These are phyloP conservation scores for Roridomyces roridus DNA, from an alignment of 768 basidiomycete genomes.

Conservation along the genomic window DNA sequence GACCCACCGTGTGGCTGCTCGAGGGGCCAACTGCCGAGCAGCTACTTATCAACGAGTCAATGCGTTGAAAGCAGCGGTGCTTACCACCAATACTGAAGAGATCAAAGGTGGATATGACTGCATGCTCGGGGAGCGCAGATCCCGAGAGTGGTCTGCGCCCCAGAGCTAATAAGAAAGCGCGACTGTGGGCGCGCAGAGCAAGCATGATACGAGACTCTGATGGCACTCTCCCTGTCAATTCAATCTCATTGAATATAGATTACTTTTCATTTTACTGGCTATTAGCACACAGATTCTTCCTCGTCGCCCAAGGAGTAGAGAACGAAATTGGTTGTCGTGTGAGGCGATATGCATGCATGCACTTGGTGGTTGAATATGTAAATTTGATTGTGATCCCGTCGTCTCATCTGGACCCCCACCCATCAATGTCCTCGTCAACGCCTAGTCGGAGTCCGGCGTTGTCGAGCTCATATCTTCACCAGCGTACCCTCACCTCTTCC, in stretches of 20 bases:
- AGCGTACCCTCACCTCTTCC: slow-evolving; percentile 31
- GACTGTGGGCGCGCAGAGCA: neutral
- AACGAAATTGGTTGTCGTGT: neutral
- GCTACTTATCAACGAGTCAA: too few species aligned
- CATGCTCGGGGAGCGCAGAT: slow-evolving; percentile 64
- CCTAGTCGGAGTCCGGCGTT: slow-evolving; percentile 27
- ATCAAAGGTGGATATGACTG: slow-evolving; percentile 93
- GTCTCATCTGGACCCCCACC: too few species aligned
- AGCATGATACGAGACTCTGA: neutral
- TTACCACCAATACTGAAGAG: slow-evolving; percentile 89
- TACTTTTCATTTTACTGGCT: too few species aligned
- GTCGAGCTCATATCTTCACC: slow-evolving; percentile 25
- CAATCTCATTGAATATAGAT: too few species aligned
- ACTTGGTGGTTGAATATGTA: too few species aligned
- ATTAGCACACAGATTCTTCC: too few species aligned
- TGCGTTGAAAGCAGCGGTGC: neutral
- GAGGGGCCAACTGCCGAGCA: neutral
- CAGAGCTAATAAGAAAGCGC: neutral
- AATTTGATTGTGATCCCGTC: too few species aligned
- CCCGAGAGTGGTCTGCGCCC: neutral
- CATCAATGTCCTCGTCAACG: slow-evolving; percentile 21
- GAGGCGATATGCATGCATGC: too few species aligned
- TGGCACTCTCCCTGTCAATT: too few species aligned
- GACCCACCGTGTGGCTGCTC: slow-evolving; percentile 39
- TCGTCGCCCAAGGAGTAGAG: slow-evolving; percentile 1